phyloP scores from a whole-genome alignment of 1,284 basidiomycete genomes.

The Fomitopsis betulina region DNA sequence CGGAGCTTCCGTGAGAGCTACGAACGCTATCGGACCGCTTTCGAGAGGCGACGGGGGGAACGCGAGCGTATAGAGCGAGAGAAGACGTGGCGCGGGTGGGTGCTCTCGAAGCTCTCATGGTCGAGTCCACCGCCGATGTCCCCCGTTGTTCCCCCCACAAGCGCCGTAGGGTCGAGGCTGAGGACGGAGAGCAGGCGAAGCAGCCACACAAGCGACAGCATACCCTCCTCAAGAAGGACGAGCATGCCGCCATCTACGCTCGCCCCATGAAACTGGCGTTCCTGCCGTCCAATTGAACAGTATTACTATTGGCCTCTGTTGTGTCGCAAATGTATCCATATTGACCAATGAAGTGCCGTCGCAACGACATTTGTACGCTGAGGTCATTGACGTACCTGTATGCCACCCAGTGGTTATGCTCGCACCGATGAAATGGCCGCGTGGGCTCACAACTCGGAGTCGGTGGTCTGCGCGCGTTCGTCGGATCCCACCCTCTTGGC shows the following conservation, averaged over 20 bases:
- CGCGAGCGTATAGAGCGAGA: slow-evolving; percentile 42
- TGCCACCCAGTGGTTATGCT: too few relatives aligned
- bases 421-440: too few relatives aligned
- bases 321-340: too few relatives aligned
- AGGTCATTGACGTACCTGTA: too few relatives aligned
- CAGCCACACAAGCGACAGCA: background rate
- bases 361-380: too few relatives aligned
- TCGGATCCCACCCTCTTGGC: too few relatives aligned
- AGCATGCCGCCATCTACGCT: background rate
- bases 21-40: slow-evolving; percentile 88
- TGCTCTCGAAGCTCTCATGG: slow-evolving; percentile 37
- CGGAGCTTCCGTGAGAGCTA: slow-evolving; percentile 85
- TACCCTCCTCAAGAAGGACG: background rate
- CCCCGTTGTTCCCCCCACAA: background rate
- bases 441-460: too few relatives aligned
- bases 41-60: slow-evolving; percentile 79
- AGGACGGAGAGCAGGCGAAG: background rate
- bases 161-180: background rate
- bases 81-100: slow-evolving; percentile 40
- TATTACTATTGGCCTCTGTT: too few relatives aligned
- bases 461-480: too few relatives aligned
- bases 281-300: too few relatives aligned
- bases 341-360: too few relatives aligned
- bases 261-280: too few relatives aligned
- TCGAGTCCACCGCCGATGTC: slow-evolving; percentile 2